A percentile compares a stretch with the other conserved stretches of the same genome.
Conservation (phyloP, 163 green algal genomes). For the Scenedesmus sp. region DNA sequence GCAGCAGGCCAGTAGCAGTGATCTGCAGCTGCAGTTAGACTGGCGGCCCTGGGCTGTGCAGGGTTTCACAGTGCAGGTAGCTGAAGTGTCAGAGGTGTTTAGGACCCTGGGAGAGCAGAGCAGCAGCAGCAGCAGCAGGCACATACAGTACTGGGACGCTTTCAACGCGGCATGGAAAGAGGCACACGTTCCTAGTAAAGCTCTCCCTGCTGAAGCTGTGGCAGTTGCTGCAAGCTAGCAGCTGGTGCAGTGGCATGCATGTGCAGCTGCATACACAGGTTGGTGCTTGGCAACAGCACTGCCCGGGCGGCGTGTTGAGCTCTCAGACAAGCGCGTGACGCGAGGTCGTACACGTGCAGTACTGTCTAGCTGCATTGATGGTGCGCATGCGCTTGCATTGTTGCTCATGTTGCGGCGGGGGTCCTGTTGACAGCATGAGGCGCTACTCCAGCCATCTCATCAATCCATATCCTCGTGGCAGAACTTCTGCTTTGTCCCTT, state of each 20-base stretch:
- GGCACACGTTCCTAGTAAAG: neutral
- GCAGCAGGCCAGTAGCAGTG: conserved; percentile 3
- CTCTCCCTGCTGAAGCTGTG: neutral
- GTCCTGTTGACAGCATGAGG: too few relatives aligned
- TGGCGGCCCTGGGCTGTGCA: neutral
- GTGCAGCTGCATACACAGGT: neutral
- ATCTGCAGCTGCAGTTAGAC: conserved; percentile 21
- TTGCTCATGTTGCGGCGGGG: too few relatives aligned
- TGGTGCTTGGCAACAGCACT: neutral
- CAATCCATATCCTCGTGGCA: too few relatives aligned
- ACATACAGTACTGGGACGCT: conserved; percentile 28
- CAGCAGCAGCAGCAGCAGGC: neutral
- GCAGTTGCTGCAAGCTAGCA: neutral
- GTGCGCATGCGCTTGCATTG: too few relatives aligned
- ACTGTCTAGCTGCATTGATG: too few relatives aligned
- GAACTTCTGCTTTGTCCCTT: too few relatives aligned
- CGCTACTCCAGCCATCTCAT: too few relatives aligned
- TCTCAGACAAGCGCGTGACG: too few relatives aligned
- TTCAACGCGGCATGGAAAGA: neutral
- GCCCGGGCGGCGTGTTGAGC: too few relatives aligned
- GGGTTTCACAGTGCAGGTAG: neutral
- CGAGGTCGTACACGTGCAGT: too few relatives aligned
- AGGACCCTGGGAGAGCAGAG: neutral
- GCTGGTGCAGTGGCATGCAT: neutral
- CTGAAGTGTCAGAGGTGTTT: conserved; percentile 16